phyloP scores from a whole-genome alignment of 306 rosid genomes.

The Pachyrhizus erosus region DNA sequence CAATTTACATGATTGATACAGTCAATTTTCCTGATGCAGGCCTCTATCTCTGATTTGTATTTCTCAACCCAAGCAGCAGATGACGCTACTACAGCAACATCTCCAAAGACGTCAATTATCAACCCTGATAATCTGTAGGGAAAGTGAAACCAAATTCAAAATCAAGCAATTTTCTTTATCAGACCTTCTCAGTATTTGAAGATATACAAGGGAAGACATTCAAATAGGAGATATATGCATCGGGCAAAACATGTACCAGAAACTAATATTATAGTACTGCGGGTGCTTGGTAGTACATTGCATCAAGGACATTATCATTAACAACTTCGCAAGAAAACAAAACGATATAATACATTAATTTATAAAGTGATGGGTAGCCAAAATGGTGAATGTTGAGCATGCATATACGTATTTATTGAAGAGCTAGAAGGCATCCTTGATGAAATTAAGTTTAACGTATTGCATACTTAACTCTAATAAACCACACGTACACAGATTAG shows the following conservation, averaged over 20 bases:
- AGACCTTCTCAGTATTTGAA: conserved; percentile 9
- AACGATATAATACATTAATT: conserved; percentile 4
- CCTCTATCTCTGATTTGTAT: conserved; percentile 79
- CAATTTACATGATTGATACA: conserved; percentile 76
- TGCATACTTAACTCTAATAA: conserved; percentile 4
- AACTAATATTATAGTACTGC: not conserved
- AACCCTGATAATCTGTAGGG: conserved; percentile 82
- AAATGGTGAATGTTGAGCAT: conserved; percentile 12
- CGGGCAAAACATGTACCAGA: not conserved
- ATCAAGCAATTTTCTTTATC: conserved; percentile 28
- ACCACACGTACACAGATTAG: not conserved
- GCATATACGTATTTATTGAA: not conserved
- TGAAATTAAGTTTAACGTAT: not conserved
- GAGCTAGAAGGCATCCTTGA: not conserved
- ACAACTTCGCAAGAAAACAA: conserved; percentile 16
- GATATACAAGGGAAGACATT: conserved; percentile 28
- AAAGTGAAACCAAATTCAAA: conserved; percentile 38
- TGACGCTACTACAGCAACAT: conserved; percentile 88
- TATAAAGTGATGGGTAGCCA: not conserved
- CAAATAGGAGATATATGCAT: conserved; percentile 7
- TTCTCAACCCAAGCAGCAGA: conserved; percentile 99
- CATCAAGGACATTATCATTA: conserved; percentile 1
- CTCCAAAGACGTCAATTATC: conserved; percentile 87
- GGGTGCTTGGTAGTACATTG: not conserved
- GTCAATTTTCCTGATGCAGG: conserved; percentile 52